phyloP scores from a whole-genome alignment of 257 asterid species.

The Penstemon eatonii region DNA sequence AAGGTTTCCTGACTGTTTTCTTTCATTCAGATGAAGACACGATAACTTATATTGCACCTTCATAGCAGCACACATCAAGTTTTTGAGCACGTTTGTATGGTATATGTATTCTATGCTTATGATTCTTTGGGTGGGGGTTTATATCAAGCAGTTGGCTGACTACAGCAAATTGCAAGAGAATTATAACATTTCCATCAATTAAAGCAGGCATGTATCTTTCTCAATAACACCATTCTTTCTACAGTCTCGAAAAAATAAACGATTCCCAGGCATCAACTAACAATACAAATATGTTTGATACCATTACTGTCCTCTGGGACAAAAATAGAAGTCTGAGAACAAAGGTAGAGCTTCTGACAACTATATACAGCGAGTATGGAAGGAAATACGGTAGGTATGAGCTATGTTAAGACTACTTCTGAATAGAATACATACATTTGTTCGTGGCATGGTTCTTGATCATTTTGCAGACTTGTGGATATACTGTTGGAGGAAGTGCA shows the following conservation, averaged over 20 bases:
- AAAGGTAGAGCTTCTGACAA: not conserved
- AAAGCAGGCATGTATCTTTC: not conserved
- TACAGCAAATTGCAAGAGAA: not conserved
- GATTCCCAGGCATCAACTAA: not conserved
- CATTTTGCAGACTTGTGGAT: constrained; percentile 97
- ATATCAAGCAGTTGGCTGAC: not conserved
- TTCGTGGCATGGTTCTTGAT: constrained; percentile 71
- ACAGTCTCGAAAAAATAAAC: not conserved
- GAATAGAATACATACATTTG: constrained; percentile 52
- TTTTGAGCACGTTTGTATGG: not conserved
- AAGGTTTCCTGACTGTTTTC: not conserved
- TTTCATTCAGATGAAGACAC: not conserved
- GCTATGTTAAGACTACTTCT: not conserved
- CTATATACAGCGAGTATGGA: not conserved
- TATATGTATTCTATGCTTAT: not conserved
- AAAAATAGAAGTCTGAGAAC: not conserved
- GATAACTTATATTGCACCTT: not conserved
- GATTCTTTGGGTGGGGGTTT: not conserved
- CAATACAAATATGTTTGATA: not conserved
- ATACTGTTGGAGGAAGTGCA: constrained; percentile 99
- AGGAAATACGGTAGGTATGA: constrained; percentile 1
- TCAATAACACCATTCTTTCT: not conserved
- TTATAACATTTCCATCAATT: not conserved
- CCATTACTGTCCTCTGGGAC: not conserved
- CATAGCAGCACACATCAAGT: constrained; percentile 8